Conservation (phyloP, 768 basidiomycete genomes). For the Podaxis sp. region DNA sequence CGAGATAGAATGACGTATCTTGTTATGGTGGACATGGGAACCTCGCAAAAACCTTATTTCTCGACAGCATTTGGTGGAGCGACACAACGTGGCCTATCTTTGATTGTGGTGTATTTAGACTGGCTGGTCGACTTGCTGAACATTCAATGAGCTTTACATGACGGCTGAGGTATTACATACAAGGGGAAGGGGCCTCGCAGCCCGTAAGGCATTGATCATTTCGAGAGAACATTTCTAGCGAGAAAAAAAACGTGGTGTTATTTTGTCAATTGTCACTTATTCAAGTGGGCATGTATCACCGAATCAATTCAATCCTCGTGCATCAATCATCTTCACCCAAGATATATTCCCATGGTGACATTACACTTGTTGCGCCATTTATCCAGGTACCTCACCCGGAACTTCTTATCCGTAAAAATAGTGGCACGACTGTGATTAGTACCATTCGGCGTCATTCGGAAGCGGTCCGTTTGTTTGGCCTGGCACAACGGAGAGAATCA, state of each 20-base stretch:
- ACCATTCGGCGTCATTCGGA: not conserved
- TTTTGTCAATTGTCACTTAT: not conserved
- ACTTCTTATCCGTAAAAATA: not conserved
- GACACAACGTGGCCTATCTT: not conserved
- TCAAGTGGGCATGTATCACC: not conserved
- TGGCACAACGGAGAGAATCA: not conserved
- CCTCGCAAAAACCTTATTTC: not conserved
- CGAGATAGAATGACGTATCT: not conserved
- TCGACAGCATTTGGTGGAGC: not conserved
- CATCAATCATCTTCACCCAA: not conserved
- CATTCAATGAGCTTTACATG: too few species aligned
- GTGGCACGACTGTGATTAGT: not conserved
- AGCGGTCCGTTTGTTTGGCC: not conserved
- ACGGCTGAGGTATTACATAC: too few species aligned
- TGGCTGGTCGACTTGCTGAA: not conserved
- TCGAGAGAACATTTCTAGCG: not conserved
- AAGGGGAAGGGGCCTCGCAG: too few species aligned
- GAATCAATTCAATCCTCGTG: not conserved
- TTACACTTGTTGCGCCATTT: not conserved
- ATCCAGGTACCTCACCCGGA: not conserved
- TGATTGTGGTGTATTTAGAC: not conserved
- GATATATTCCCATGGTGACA: not conserved
- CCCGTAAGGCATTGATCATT: too few species aligned
- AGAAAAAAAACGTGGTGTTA: not conserved
- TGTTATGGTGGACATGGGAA: not conserved